Base-by-base conservation (phyloP, 176 grass and related monocot species). In the Bolboschoenus planiculmis region DNA sequence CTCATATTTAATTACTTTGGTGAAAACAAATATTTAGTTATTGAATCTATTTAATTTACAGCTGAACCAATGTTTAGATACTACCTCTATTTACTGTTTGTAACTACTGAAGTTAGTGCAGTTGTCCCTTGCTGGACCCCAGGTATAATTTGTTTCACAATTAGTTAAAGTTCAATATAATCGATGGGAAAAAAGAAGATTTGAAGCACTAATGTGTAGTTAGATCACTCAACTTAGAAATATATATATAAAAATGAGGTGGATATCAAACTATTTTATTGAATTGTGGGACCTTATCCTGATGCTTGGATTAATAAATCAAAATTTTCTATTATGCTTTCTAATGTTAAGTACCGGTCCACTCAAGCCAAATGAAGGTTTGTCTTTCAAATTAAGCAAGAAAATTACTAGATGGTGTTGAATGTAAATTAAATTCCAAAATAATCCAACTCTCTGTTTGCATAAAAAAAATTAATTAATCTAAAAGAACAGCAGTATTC, bases 231-330 rank as follows among this genome's bases (percentile, higher is more conserved):
- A 82, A 82, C 23, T 65, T 29, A 63, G 7, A 40, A 51, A 31
- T 62, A 15, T 30, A 29, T 11, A 16, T 2, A 1, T 37, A 60
- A 2, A 40, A 64, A 82, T 64, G 37, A 50, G 21, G 11, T 48
- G 21, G 35, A 61, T 37, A 30, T 65, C n/a, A 81, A 47, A 51
- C 26, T 73, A 50, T 51, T 51, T 76, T 29, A 76, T 76, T 81
- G 27, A 24, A 73, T 16, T 30, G 37, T 63, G 79, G 39, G 10
- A 24, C 37, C 78, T 26, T n/a, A 43, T 81, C 56, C 40, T 60
- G 56, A 44, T 64, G 33, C 56, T 26, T 61, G 2, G n/a, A 39
- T 63, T 29, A 34, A 60, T 27, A 44, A 62, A 60, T 81, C 10
- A 43, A 63, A 50, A 46, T 27, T 44, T 18, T 8, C 6, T 20